Base-by-base conservation (phyloP, 176 grass and related monocot species). In the Musa schizocarpa region DNA sequence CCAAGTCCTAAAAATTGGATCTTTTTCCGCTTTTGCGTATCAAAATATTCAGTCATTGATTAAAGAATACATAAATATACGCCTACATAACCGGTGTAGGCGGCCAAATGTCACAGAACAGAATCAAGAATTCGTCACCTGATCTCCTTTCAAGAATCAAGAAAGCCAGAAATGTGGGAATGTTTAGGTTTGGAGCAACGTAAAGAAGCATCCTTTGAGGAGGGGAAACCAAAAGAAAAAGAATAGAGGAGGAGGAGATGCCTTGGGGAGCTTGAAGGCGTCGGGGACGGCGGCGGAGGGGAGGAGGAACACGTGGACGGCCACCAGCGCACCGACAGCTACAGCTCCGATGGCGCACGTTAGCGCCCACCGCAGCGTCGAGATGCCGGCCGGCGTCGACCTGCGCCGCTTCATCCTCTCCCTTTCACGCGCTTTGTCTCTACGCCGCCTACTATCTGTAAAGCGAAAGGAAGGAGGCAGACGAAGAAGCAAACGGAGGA, bases 221-320 rank as follows among this genome's bases (percentile, higher is more conserved):
- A 50, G 22, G 23, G 22, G 69, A n/a, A n/a, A 20, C 9, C 61
- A 52, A 83, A 83, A 76, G 21, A 78, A 29, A 0, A 12, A n/a
- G 65, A 23, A 71, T 5, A 27, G 25, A 12, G 27, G 9, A 65
- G 62, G 53, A 55, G 54, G 53, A 78, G 14, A 23, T 70, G 86
- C 87, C 83, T 89, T 80, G 69, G 89, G 71, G 79, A 92, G 78
- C 73, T 78, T 82, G 79, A 84, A 81, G n/a, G 73, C 73, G 43
- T 81, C 84, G 52, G 84, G 65, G 74, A 67, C 51, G 71, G 83
- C 3, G 14, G 71, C 2, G 26, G 58, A 25, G 71, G 66, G 54
- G 61, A 76, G 66, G 26, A 79, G 52, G 51, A 79, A 88, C 51
- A 80, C 69, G 81, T 86, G 90, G 51, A 92, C 86, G 69, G 81